These are phyloP conservation scores for Chionographis japonica DNA, from an alignment of 106 monocot species.

Conservation along the genomic window DNA sequence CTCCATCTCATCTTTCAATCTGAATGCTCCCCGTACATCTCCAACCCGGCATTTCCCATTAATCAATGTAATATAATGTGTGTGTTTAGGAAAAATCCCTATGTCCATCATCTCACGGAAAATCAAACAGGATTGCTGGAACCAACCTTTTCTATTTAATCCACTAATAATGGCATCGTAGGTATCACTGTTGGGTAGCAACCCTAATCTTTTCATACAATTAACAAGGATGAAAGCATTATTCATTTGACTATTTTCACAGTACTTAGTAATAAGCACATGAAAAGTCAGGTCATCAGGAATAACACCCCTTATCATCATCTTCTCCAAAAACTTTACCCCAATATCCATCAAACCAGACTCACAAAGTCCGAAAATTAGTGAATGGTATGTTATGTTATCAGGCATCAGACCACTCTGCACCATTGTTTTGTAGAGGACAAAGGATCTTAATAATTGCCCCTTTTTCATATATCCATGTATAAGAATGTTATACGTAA, in stretches of 20 bases:
- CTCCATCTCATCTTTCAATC: conserved; percentile 80
- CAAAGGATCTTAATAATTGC: conserved; percentile 34
- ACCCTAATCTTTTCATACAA: conserved; percentile 56
- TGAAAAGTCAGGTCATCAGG: conserved; percentile 67
- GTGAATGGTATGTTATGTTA: conserved; percentile 49
- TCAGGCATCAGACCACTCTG: conserved; percentile 47
- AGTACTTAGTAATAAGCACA: conserved; percentile 51
- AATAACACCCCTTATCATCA: conserved; percentile 39
- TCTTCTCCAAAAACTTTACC: conserved; percentile 76
- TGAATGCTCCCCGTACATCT: conserved; percentile 62
- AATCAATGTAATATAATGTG: conserved; percentile 78
- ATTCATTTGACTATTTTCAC: conserved; percentile 37
- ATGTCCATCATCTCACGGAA: conserved; percentile 70
- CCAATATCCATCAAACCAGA: conserved; percentile 55
- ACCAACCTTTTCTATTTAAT: conserved; percentile 60
- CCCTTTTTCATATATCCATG: conserved; percentile 49
- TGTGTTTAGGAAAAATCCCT: conserved; percentile 49
- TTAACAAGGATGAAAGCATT: conserved; percentile 41
- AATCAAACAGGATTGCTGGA: conserved; percentile 43
- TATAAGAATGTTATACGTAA: conserved; percentile 75
- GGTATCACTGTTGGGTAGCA: conserved; percentile 40
- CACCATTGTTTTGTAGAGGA: conserved; percentile 51
- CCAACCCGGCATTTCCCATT: conserved; percentile 78
- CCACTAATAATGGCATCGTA: conserved; percentile 68
- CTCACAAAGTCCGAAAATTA: conserved; percentile 67